Conservation (phyloP, 2,329 filamentous ascomycete genomes). For the Penicillium polonicum region DNA sequence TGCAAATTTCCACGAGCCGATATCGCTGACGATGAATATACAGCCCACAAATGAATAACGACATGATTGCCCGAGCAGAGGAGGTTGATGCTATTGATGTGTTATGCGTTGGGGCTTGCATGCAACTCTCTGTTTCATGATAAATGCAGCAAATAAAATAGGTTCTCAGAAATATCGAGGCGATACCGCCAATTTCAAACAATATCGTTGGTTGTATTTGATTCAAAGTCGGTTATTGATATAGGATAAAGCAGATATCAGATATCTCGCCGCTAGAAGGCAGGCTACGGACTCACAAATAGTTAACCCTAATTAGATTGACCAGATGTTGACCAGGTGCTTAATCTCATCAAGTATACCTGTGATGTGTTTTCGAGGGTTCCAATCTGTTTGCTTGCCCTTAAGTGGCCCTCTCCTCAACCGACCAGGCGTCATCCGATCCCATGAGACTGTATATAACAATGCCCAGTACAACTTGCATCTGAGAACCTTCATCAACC, state of each 20-base stretch:
- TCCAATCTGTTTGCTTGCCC: background rate
- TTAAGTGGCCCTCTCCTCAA: background rate
- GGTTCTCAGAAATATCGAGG: constrained; percentile 8
- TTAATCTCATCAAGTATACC: background rate
- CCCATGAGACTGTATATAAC: constrained; percentile 2
- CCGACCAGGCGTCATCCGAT: background rate
- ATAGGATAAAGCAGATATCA: background rate
- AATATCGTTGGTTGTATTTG: background rate
- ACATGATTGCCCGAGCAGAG: constrained; percentile 8
- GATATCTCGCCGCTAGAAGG: too few relatives aligned
- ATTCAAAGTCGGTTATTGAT: background rate
- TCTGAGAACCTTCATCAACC: constrained; percentile 11
- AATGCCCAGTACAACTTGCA: constrained; percentile 2
- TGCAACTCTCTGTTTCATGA: constrained; percentile 23
- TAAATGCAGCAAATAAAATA: constrained; percentile 24
- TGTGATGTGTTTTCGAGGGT: background rate
- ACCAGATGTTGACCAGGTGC: too few relatives aligned
- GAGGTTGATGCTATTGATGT: constrained; percentile 17
- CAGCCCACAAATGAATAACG: constrained; percentile 38
- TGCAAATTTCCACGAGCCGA: constrained; percentile 23
- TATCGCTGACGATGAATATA: constrained; percentile 25
- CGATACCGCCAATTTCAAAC: background rate
- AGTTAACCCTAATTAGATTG: too few relatives aligned
- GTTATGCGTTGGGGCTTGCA: constrained; percentile 15
- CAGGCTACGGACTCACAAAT: too few relatives aligned